Evolutionary conservation across 495 filamentous ascomycete species (phyloP), one percentile per base, ranked within the genome.

Genomic region (Penicillium diatomitis): DNA sequence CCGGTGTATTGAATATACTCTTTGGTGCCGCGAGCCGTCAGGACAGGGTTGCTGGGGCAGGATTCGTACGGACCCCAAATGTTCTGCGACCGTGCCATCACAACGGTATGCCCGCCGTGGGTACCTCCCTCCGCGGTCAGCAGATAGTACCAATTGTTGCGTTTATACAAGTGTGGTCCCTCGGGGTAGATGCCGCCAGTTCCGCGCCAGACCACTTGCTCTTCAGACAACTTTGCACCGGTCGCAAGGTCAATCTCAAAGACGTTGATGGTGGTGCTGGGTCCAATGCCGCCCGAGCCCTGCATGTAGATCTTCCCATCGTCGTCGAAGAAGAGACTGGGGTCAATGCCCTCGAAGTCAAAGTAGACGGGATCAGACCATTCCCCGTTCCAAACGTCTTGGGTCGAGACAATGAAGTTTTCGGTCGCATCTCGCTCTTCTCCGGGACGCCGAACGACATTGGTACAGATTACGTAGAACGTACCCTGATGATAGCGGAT

Each of bases 61-160:
- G 49, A 37, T 47, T 76, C 74, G 41, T 73, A 81, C 0, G 78
- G 79, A 6, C 78, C 79, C 5, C 45, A 58, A 11, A 80, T 57
- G 40, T 56, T 64, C 56, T 60, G 66, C 4, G 77, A 77, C n/a
- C 76, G 71, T 20, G 75, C 73, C 51, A 81, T 75, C 0, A 71
- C 75, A 31, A 72, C 69, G 67, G 70, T 71, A 54, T 82, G 80
- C 8, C 68, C 52, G 0, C 71, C 41, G 11, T 67, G 72, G 4
- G 79, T 81, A 12, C 79, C 80, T 2, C 76, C 78, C 67, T 83
- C 79, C 0, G 78, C 78, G 12, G 75, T 75, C 52, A 84, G 60
- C 42, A 84, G 62, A 50, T 83, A 84, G 52, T 83, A 82, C 66
- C 73, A 82, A 2, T 71, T 78, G 43, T 78, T 73, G 42, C 72